Conservation (phyloP, 2,329 filamentous ascomycete species). For the Ampelomyces quisqualis region DNA sequence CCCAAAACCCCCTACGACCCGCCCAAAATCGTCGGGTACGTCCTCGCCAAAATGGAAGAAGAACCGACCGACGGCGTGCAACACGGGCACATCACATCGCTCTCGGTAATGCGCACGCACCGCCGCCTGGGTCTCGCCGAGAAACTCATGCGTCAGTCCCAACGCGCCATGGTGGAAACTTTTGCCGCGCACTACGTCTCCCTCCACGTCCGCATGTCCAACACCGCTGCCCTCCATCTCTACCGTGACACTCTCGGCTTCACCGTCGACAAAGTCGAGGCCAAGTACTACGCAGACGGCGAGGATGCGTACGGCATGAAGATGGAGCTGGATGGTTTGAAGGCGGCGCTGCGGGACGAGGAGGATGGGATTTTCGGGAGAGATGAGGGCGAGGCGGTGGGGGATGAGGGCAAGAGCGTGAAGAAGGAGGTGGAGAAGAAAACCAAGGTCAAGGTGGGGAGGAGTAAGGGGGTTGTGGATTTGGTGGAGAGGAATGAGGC, state of each 20-base stretch:
- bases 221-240: conserved; percentile 83
- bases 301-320: conserved; percentile 96
- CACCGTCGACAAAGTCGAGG: conserved; percentile 58
- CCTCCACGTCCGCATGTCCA: conserved; percentile 92
- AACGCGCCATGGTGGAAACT: conserved; percentile 95
- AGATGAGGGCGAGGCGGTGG: conserved; percentile 41
- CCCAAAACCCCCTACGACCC: conserved; percentile 79
- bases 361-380: conserved; percentile 40
- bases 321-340: conserved; percentile 68
- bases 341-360: conserved; percentile 54
- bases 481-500: conserved; percentile 70
- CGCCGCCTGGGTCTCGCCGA: conserved; percentile 87
- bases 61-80: conserved; percentile 86
- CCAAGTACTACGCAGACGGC: conserved; percentile 94
- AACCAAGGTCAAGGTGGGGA: conserved; percentile 80
- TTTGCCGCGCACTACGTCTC: conserved; percentile 91
- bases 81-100: conserved; percentile 93
- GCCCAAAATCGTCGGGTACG: conserved; percentile 97
- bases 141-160: conserved; percentile 95
- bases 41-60: conserved; percentile 99
- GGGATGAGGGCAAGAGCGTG: conserved; percentile 35
- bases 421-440: conserved; percentile 42
- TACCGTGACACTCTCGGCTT: conserved; percentile 67
- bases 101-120: conserved; percentile 97
- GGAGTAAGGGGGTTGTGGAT: conserved; percentile 75